These are phyloP conservation scores for Xylaria scruposa DNA, from an alignment of 495 filamentous ascomycete genomes.

Conservation along the genomic window DNA sequence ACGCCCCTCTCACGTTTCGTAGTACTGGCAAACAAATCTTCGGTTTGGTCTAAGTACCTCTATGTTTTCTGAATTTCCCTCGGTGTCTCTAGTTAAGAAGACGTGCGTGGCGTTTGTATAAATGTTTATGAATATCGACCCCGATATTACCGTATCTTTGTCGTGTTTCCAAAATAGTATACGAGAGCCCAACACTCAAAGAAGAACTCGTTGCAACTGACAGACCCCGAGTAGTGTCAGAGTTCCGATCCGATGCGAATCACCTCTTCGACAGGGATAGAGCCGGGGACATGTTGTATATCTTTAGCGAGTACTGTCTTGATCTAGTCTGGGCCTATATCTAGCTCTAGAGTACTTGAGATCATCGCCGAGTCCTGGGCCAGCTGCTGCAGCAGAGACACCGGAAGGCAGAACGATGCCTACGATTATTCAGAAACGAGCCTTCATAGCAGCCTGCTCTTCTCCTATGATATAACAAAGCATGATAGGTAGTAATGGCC, in stretches of 20 bases:
- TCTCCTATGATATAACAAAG: background rate
- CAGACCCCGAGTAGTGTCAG: background rate
- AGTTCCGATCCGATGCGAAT: background rate
- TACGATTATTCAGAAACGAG: background rate
- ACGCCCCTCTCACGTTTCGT: too few relatives aligned
- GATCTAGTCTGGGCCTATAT: background rate
- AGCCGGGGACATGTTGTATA: background rate
- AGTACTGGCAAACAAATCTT: too few relatives aligned
- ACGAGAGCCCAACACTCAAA: background rate
- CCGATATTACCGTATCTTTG: background rate
- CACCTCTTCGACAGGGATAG: background rate
- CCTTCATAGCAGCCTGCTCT: background rate
- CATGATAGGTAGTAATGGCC: background rate
- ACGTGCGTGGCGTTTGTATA: background rate
- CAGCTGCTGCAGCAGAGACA: background rate
- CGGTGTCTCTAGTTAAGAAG: background rate
- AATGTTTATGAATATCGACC: background rate
- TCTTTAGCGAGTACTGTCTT: background rate
- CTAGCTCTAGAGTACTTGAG: background rate
- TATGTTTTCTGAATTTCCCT: too few relatives aligned
- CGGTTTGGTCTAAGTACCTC: too few relatives aligned
- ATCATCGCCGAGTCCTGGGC: background rate
- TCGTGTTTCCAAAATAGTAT: background rate
- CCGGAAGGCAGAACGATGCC: background rate
- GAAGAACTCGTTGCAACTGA: background rate